Evolutionary conservation across 179 eudicot genomes (phyloP).

Genomic region (Camellia oleifera): DNA sequence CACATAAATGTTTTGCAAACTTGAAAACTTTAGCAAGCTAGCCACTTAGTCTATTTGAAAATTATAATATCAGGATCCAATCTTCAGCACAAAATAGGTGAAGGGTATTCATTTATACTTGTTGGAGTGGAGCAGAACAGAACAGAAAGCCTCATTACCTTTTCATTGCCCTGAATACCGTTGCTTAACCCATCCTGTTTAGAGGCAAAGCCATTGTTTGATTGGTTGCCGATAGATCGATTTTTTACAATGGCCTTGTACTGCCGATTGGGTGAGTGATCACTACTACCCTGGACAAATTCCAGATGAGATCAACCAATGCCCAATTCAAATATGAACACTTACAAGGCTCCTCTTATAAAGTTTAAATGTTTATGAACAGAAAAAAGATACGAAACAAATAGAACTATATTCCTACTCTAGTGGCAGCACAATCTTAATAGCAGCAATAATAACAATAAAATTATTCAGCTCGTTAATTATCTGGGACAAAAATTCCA

Average conservation of each 20-base stretch:
- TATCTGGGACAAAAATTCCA: neutral
- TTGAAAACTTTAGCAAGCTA: constrained; percentile 3
- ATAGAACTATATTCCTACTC: neutral
- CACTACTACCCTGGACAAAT: constrained; percentile 50
- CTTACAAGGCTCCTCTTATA: neutral
- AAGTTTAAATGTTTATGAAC: neutral
- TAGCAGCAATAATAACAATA: neutral
- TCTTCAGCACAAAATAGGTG: neutral
- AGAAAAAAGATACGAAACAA: neutral
- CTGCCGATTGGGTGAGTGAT: constrained; percentile 54
- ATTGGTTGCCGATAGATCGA: constrained; percentile 53
- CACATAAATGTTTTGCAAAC: neutral
- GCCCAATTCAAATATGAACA: constrained; percentile 2
- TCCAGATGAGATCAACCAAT: constrained; percentile 24
- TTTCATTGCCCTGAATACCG: constrained; percentile 52
- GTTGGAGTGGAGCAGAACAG: neutral
- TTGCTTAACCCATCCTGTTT: constrained; percentile 66
- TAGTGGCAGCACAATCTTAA: neutral
- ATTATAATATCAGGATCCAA: neutral
- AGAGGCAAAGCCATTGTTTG: constrained; percentile 47
- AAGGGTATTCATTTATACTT: neutral
- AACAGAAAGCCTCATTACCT: constrained; percentile 41
- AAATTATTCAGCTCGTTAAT: neutral
- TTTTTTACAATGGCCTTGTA: constrained; percentile 36
- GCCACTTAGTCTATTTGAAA: neutral